These are phyloP conservation scores for Wickerhamiella galacta DNA, from an alignment of 805 yeast species.

Conservation along the genomic window DNA sequence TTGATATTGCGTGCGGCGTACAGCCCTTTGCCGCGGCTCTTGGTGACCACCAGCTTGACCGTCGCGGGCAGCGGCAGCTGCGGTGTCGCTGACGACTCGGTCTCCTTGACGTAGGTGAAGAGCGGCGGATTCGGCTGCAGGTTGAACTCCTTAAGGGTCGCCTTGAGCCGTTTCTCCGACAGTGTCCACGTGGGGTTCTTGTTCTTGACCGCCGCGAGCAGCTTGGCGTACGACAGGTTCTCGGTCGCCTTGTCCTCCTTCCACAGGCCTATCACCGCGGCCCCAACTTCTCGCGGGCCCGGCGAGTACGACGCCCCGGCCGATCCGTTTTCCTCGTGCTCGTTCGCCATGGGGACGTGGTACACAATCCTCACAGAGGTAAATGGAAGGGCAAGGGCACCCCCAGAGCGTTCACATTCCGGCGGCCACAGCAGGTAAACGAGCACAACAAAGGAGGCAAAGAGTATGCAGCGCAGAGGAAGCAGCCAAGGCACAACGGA, in stretches of 20 bases:
- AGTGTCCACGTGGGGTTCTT: constrained; percentile 47
- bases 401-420: no score
- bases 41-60: constrained; percentile 33
- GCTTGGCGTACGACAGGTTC: constrained; percentile 35
- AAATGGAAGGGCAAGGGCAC: no score
- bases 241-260: constrained; percentile 48
- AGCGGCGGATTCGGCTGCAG: constrained; percentile 29
- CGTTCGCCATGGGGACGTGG: no score
- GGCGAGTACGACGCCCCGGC: constrained; percentile 33
- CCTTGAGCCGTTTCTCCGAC: constrained; percentile 39
- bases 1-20: constrained; percentile 32
- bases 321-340: no score
- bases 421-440: no score
- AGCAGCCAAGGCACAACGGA: no score
- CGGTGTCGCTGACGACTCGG: constrained; percentile 35
- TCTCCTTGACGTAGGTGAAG: constrained; percentile 37
- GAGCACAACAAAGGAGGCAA: no score
- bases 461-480: no score
- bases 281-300: constrained; percentile 40
- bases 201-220: constrained; percentile 34
- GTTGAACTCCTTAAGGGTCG: constrained; percentile 39
- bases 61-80: constrained; percentile 22
- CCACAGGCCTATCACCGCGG: constrained; percentile 49
- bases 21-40: constrained; percentile 44
- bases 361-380: not conserved